Evolutionary conservation across 495 filamentous ascomycete genomes (phyloP).

Genomic region (Talaromyces trachyspermus): DNA sequence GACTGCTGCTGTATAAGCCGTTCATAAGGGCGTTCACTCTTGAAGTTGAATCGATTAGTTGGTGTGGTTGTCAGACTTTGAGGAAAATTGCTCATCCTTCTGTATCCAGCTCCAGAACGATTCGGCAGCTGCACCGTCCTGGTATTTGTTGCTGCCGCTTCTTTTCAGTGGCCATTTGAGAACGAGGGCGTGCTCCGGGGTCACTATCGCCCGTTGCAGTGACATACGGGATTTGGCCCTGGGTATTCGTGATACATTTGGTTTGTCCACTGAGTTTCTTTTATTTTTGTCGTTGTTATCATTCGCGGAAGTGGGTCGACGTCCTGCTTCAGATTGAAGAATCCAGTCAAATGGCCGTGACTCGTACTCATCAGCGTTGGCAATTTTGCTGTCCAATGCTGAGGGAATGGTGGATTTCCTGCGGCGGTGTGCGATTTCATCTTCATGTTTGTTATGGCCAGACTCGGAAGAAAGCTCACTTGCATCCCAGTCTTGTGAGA

Average conservation of each 20-base stretch:
- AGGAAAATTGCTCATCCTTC: conserved; percentile 29
- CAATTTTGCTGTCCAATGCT: too few relatives aligned
- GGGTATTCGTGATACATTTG: conserved; percentile 3
- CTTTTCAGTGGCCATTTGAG: neutral
- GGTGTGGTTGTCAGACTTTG: conserved; percentile 33
- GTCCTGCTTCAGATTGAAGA: neutral
- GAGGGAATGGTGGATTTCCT: neutral
- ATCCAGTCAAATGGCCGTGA: too few relatives aligned
- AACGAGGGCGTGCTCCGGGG: neutral
- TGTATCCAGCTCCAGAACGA: conserved; percentile 18
- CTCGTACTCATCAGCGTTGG: too few relatives aligned
- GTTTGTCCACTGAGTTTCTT: neutral
- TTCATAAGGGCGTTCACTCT: conserved; percentile 9
- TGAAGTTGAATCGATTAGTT: conserved; percentile 36
- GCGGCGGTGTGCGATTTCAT: neutral
- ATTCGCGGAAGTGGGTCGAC: neutral
- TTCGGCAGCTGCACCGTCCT: conserved; percentile 27
- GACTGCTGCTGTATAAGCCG: conserved; percentile 17
- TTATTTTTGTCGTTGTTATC: neutral
- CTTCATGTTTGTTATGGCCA: neutral
- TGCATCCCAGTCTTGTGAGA: conserved; percentile 2
- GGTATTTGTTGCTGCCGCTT: conserved; percentile 8
- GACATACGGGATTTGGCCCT: conserved; percentile 11
- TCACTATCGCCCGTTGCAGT: conserved; percentile 11
- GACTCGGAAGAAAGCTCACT: conserved; percentile 6